Conservation (phyloP, 2,329 filamentous ascomycete genomes). For the Talaromyces piceae region DNA sequence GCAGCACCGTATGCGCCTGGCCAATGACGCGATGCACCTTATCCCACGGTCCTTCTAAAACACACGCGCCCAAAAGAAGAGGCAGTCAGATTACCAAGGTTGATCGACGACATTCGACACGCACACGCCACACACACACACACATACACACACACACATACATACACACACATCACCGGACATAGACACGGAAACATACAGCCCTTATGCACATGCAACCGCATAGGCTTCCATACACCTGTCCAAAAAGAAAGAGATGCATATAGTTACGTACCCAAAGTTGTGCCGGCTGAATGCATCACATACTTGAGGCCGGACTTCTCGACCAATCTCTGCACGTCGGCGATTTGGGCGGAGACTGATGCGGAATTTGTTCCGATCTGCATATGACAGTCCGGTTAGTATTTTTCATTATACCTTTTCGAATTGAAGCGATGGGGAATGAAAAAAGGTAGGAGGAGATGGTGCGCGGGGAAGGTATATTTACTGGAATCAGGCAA, state of each 20-base stretch:
- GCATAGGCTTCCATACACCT: no score
- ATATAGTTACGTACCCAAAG: conserved; percentile 69
- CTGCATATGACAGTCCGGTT: conserved; percentile 32
- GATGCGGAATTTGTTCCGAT: conserved; percentile 72
- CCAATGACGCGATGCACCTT: conserved; percentile 77
- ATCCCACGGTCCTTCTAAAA: conserved; percentile 80
- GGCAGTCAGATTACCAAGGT: not conserved
- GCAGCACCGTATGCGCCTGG: conserved; percentile 74
- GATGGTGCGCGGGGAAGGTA: no score
- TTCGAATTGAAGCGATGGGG: not conserved
- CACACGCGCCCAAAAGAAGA: no score
- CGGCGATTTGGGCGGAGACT: conserved; percentile 75
- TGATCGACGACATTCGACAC: no score
- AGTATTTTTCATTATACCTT: not conserved
- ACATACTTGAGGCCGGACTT: conserved; percentile 72
- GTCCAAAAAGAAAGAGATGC: not conserved
- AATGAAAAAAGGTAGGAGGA: no score
- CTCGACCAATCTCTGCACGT: conserved; percentile 77
- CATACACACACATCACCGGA: no score
- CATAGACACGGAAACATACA: no score
- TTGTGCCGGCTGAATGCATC: conserved; percentile 93
- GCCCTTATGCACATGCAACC: no score
- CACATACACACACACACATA: no score
- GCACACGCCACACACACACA: not conserved
- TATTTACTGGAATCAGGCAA: conserved; percentile 60